Percentiles rank a stretch among this genome's conserved stretches.
Evolutionary conservation across 2,329 filamentous ascomycete species (phyloP).

Genomic region (Bisporella sp.): DNA sequence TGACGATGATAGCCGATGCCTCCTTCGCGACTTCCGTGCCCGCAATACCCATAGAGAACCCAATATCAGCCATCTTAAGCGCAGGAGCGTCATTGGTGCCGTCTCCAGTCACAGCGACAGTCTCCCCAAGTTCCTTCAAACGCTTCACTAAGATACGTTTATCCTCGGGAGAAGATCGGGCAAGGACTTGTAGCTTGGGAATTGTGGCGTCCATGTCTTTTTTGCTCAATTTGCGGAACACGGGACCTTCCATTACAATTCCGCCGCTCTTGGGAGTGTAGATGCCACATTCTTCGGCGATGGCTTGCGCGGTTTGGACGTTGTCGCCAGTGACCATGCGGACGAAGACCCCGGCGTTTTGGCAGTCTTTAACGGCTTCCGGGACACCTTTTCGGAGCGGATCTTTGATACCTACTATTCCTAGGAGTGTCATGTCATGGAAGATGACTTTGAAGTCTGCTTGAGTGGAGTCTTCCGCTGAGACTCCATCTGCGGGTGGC

Average conservation of each 20-base stretch:
- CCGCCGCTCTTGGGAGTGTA: constrained; percentile 44
- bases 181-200: constrained; percentile 59
- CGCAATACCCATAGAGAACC: constrained; percentile 61
- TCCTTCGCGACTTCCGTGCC: constrained; percentile 60
- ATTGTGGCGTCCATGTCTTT: constrained; percentile 51
- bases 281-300: constrained; percentile 64
- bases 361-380: constrained; percentile 59
- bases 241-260: constrained; percentile 62
- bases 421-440: constrained; percentile 65
- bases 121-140: constrained; percentile 58
- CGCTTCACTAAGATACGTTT: constrained; percentile 59
- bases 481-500: constrained; percentile 52
- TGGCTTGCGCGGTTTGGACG: constrained; percentile 64
- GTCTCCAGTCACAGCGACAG: constrained; percentile 60
- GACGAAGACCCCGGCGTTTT: constrained; percentile 61
- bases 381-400: constrained; percentile 62
- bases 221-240: constrained; percentile 55
- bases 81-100: constrained; percentile 62
- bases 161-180: constrained; percentile 63
- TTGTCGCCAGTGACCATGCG: constrained; percentile 73
- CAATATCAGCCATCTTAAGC: constrained; percentile 58
- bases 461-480: constrained; percentile 56
- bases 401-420: constrained; percentile 69
- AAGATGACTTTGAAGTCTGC: constrained; percentile 63
- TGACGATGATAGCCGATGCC: constrained; percentile 53